Evolutionary conservation across 2,329 filamentous ascomycete genomes (phyloP).

Genomic region (Camillea tinctor): DNA sequence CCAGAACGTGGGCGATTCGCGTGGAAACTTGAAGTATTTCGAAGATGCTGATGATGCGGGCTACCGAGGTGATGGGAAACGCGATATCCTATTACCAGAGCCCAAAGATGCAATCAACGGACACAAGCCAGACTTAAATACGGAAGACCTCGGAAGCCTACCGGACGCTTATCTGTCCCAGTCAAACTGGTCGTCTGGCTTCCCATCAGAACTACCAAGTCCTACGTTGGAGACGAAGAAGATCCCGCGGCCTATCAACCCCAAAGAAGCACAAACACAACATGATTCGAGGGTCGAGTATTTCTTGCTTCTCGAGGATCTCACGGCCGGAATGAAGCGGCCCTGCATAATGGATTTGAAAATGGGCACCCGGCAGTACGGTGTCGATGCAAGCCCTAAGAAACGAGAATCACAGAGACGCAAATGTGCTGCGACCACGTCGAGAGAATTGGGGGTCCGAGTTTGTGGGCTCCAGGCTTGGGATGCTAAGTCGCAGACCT

Average conservation of each 20-base stretch:
- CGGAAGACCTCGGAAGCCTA: conserved; percentile 5
- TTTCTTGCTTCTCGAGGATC: conserved; percentile 88
- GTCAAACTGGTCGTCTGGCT: conserved; percentile 36
- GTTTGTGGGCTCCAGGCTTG: conserved; percentile 96
- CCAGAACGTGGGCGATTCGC: conserved; percentile 65
- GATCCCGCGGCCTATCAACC: conserved; percentile 65
- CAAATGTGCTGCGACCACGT: conserved; percentile 92
- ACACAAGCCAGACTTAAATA: conserved; percentile 13
- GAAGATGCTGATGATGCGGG: conserved; percentile 85
- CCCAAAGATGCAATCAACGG: conserved; percentile 10
- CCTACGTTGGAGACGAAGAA: conserved; percentile 39
- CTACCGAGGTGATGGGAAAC: conserved; percentile 70
- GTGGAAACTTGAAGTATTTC: conserved; percentile 84
- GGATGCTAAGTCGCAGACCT: conserved; percentile 79
- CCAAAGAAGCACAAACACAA: conserved; percentile 71
- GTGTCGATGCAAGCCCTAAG: conserved; percentile 85
- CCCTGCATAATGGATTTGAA: conserved; percentile 97
- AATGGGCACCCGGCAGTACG: conserved; percentile 97
- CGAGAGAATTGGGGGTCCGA: conserved; percentile 83
- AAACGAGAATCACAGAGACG: conserved; percentile 90
- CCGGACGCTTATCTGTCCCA: conserved; percentile 12
- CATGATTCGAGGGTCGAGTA: conserved; percentile 74
- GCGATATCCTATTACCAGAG: conserved; percentile 31
- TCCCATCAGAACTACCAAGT: conserved; percentile 37
- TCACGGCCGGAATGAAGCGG: conserved; percentile 93